Evolutionary conservation across 2,329 filamentous ascomycete genomes (phyloP).

Genomic region (Coniosporium tulheliwenetii): DNA sequence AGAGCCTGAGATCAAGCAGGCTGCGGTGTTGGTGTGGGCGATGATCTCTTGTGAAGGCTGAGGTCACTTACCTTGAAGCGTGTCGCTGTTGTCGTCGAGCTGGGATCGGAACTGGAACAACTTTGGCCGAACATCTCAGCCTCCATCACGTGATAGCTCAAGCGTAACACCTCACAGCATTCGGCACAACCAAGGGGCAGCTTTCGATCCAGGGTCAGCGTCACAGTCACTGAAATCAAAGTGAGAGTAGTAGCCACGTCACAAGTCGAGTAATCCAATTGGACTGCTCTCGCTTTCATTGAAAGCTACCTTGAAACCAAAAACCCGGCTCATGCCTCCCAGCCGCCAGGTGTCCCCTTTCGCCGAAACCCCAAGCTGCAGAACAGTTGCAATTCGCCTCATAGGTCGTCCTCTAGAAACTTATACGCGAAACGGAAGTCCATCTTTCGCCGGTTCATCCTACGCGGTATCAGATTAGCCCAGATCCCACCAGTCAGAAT

Average conservation of each 20-base stretch:
- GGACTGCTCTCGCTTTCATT: not conserved
- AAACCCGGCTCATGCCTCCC: not conserved
- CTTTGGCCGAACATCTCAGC: too few relatives aligned
- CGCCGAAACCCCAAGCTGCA: not conserved
- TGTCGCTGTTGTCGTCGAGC: too few relatives aligned
- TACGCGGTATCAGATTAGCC: constrained; percentile 24
- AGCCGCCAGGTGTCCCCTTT: not conserved
- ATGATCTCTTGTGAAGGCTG: too few relatives aligned
- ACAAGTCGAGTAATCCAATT: not conserved
- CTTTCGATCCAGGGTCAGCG: too few relatives aligned
- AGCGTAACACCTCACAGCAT: too few relatives aligned
- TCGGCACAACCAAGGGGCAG: too few relatives aligned
- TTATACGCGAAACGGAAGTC: constrained; percentile 99
- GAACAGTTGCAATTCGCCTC: constrained; percentile 7
- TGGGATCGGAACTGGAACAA: too few relatives aligned
- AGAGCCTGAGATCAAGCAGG: too few relatives aligned
- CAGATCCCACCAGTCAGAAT: not conserved
- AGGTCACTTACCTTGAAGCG: too few relatives aligned
- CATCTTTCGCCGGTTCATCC: constrained; percentile 97
- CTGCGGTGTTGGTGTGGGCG: too few relatives aligned
- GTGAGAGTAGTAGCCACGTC: not conserved
- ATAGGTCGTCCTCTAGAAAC: constrained; percentile 88
- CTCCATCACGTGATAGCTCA: not conserved
- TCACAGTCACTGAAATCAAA: not conserved
- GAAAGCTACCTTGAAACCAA: not conserved